Conservation (phyloP, 2,329 filamentous ascomycete genomes). For the Xylariaceae sp. region DNA sequence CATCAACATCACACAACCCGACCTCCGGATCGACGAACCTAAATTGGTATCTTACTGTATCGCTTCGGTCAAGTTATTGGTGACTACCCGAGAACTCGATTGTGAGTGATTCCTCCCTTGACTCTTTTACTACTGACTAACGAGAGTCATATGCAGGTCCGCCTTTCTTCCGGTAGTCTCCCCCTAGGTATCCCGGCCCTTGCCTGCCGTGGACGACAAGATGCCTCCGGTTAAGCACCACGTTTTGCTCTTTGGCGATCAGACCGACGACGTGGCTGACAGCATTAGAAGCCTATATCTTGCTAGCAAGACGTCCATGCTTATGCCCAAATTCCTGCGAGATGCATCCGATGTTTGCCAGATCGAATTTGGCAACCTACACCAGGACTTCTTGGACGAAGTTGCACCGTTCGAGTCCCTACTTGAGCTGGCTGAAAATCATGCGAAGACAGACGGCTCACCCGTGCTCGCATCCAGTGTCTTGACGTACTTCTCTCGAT, state of each 20-base stretch:
- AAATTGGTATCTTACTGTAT: no score
- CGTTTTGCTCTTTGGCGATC: constrained; percentile 20
- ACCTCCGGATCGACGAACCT: background rate
- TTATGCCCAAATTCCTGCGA: constrained; percentile 14
- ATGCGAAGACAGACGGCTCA: constrained; percentile 16
- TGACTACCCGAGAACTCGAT: background rate
- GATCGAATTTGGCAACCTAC: constrained; percentile 16
- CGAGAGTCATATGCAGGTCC: background rate
- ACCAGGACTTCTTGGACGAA: constrained; percentile 12
- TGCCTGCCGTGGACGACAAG: background rate
- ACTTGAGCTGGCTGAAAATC: constrained; percentile 16
- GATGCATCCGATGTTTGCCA: constrained; percentile 17
- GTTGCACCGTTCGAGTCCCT: constrained; percentile 15
- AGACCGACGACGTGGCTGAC: constrained; percentile 14
- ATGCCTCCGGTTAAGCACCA: constrained; percentile 6
- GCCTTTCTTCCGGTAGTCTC: no score
- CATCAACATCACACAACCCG: background rate
- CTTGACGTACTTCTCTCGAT: constrained; percentile 17
- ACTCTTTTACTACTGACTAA: background rate
- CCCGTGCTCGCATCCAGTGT: constrained; percentile 16
- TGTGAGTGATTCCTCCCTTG: no score
- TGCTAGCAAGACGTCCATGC: constrained; percentile 8
- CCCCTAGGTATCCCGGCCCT: no score
- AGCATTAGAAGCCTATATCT: constrained; percentile 10
- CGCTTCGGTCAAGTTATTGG: background rate